Evolutionary conservation across 306 rosid species (phyloP).

Genomic region (Citrullus mucosospermus): DNA sequence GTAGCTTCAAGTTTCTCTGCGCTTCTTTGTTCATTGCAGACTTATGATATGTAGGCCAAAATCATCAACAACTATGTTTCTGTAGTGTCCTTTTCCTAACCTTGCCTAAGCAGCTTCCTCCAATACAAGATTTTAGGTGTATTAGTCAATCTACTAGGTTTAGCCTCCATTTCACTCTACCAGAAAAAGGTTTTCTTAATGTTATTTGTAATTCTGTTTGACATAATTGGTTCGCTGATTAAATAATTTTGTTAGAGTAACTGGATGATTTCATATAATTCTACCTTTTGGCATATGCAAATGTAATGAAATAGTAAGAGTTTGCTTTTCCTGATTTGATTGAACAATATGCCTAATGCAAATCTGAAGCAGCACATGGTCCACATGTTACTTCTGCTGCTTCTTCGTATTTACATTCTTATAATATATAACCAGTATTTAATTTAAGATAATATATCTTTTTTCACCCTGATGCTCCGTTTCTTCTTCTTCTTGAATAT

Average conservation of each 20-base stretch:
- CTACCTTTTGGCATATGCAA: background rate
- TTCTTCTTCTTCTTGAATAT: background rate
- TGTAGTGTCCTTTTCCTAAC: background rate
- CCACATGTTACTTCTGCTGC: background rate
- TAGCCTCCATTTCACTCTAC: too few relatives aligned
- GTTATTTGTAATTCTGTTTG: too few relatives aligned
- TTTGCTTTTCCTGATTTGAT: background rate
- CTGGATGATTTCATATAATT: too few relatives aligned
- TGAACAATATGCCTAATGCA: background rate
- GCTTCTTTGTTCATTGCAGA: background rate
- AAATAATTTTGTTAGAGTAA: too few relatives aligned
- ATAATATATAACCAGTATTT: background rate
- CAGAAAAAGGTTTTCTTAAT: too few relatives aligned
- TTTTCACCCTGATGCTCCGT: constrained; percentile 46
- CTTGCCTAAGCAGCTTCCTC: background rate
- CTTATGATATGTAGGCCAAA: background rate
- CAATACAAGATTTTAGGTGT: background rate
- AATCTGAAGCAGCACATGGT: background rate
- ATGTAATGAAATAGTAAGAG: background rate
- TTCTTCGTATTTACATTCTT: background rate
- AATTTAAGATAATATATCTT: background rate
- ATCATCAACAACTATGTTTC: background rate
- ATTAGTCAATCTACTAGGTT: too few relatives aligned
- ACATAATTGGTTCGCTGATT: too few relatives aligned
- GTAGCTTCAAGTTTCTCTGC: background rate